Base-by-base conservation (phyloP, 1,284 basidiomycete species). In the Malassezia pachydermatis region DNA sequence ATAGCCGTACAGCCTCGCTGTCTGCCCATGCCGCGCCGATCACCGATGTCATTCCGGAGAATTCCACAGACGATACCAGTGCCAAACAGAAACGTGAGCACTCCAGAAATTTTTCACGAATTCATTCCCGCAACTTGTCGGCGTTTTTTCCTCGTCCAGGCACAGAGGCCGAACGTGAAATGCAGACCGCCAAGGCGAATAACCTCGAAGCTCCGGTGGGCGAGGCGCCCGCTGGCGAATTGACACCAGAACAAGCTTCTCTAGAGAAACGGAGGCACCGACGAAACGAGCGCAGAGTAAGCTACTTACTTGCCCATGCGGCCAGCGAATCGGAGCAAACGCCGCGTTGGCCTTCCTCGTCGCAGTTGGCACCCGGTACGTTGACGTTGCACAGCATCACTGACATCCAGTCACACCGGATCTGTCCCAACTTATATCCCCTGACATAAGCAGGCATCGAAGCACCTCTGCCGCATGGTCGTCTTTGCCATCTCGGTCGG, bases 121-220 rank as follows among this genome's bases (percentile, higher is more conserved):
- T 67, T 2, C 67, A 70, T 48, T 44, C 54, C 17, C 59, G 67
- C 40, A 70, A 70, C 38, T 52, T 70, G 8, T 62, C 59, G 40
- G 67, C 65, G 40, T 70, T 69, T 53, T 70, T 70, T 50, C 67
- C 67, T 13, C 55, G 54, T 4, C 67, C 67, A 13, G 67, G 64
- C 23, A 65, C 65, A 28, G 66, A 62, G 11, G 65, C 65, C 0
- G 66, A 65, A 43, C 41, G 30, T 3, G 66, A 67, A 45, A 55
- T n/a, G n/a, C n/a, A n/a, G n/a, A n/a, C n/a, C n/a, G n/a, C n/a
- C n/a, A n/a, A n/a, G n/a, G n/a, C n/a, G n/a, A n/a, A n/a, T n/a
- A n/a, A n/a, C n/a, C n/a, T n/a, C n/a, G n/a, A n/a, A n/a, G n/a
- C n/a, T n/a, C n/a, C n/a, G n/a, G n/a, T n/a, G n/a, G n/a, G n/a